phyloP scores from a whole-genome alignment of 106 monocot species.

The Narthecium ossifragum region DNA sequence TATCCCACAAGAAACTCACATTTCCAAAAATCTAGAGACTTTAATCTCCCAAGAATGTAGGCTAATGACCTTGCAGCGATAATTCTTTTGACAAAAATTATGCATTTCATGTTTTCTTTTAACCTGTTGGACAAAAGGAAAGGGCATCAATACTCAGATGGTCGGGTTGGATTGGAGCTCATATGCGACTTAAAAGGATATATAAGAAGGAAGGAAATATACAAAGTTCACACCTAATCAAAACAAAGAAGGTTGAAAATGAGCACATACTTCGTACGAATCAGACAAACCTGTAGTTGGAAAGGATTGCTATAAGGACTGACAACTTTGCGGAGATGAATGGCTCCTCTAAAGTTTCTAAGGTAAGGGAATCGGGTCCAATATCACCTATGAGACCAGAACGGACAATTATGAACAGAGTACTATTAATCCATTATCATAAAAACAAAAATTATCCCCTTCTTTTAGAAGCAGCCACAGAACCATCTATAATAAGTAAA shows the following conservation, averaged over 20 bases:
- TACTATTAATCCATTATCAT: too few species aligned
- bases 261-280: constrained; percentile 1
- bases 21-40: constrained; percentile 66
- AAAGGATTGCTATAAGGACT: constrained; percentile 57
- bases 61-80: constrained; percentile 65
- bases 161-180: too few species aligned
- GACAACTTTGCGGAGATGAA: constrained; percentile 69
- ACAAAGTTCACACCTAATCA: too few species aligned
- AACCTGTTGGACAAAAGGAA: constrained; percentile 29
- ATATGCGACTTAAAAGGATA: too few species aligned
- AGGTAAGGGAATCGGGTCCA: constrained; percentile 20
- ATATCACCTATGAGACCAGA: constrained; percentile 22
- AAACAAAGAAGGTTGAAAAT: background rate
- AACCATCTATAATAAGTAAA: too few species aligned
- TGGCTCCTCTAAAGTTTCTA: constrained; percentile 61
- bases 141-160: too few species aligned
- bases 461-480: too few species aligned
- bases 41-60: constrained; percentile 49
- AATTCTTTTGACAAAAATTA: constrained; percentile 91
- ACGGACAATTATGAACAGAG: too few species aligned
- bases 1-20: constrained; percentile 86
- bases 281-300: constrained; percentile 33
- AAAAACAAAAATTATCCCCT: too few species aligned
- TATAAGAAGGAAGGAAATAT: too few species aligned
- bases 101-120: constrained; percentile 54